Percentiles rank a stretch among this genome's conserved stretches.
phyloP scores from a whole-genome alignment of 768 basidiomycete species.

The Cytidiella melzeri region DNA sequence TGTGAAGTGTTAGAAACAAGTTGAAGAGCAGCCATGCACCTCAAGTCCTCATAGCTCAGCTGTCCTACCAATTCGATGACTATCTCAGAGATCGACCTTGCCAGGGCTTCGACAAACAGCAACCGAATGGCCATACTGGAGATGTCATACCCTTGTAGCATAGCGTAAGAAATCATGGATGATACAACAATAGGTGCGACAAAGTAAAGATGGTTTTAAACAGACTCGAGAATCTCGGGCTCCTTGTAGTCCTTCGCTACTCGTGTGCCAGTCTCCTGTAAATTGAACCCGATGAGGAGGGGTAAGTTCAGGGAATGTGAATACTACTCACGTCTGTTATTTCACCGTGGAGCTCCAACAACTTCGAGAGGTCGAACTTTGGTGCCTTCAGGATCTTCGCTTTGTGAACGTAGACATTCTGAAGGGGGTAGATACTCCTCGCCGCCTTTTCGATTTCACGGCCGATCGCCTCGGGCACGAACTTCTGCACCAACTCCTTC shows the following conservation, averaged over 20 bases:
- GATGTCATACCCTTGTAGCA: constrained; percentile 32
- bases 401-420: constrained; percentile 99
- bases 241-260: constrained; percentile 97
- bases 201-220: constrained; percentile 49
- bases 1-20: no score
- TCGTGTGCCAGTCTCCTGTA: constrained; percentile 88
- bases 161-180: constrained; percentile 28
- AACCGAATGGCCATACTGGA: constrained; percentile 1
- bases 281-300: constrained; percentile 5
- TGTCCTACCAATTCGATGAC: no score
- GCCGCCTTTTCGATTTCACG: constrained; percentile 99
- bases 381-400: constrained; percentile 98
- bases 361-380: constrained; percentile 92
- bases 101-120: no score
- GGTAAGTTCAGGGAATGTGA: neutral
- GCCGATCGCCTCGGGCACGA: constrained; percentile 97
- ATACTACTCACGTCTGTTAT: constrained; percentile 81
- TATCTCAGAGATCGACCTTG: no score
- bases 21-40: no score
- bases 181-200: constrained; percentile 32
- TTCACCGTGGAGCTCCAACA: constrained; percentile 95
- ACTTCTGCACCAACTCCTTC: constrained; percentile 98
- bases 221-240: constrained; percentile 88
- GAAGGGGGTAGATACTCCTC: constrained; percentile 94
- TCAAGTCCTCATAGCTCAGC: no score